phyloP scores from a whole-genome alignment of 2,329 filamentous ascomycete genomes.

The Coleophoma crateriformis region DNA sequence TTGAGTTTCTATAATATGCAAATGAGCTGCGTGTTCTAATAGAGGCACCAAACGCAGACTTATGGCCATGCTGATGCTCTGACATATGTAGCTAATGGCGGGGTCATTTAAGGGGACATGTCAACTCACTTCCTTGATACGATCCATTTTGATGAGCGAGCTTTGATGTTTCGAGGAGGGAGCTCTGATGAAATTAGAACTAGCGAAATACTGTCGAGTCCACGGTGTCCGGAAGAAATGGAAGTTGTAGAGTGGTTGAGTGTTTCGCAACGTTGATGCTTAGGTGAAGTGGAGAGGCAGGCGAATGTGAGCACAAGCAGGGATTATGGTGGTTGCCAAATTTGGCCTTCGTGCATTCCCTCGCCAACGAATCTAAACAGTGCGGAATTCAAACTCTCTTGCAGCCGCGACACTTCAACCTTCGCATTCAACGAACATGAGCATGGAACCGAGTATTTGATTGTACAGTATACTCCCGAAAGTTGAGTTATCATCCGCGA shows the following conservation, averaged over 20 bases:
- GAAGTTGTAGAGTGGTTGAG: not conserved
- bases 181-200: no score
- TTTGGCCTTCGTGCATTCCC: constrained; percentile 1
- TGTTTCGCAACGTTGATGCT: not conserved
- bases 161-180: no score
- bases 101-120: constrained; percentile 17
- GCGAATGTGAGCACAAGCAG: not conserved
- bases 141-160: constrained; percentile 59
- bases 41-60: no score
- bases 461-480: not conserved
- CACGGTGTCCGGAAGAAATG: not conserved
- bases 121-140: constrained; percentile 78
- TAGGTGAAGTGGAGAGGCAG: constrained; percentile 1
- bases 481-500: constrained; percentile 17
- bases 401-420: not conserved
- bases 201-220: not conserved
- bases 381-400: not conserved
- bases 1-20: constrained; percentile 73
- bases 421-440: not conserved
- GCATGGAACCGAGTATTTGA: not conserved
- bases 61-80: not conserved
- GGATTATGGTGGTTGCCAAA: not conserved
- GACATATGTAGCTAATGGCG: constrained; percentile 19
- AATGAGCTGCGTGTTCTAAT: no score
- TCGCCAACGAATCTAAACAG: constrained; percentile 3